Percentiles rank a stretch among this genome's conserved stretches.
Evolutionary conservation across 78 protist species (phyloP).

Genomic region (Creolimax fragrantissima): DNA sequence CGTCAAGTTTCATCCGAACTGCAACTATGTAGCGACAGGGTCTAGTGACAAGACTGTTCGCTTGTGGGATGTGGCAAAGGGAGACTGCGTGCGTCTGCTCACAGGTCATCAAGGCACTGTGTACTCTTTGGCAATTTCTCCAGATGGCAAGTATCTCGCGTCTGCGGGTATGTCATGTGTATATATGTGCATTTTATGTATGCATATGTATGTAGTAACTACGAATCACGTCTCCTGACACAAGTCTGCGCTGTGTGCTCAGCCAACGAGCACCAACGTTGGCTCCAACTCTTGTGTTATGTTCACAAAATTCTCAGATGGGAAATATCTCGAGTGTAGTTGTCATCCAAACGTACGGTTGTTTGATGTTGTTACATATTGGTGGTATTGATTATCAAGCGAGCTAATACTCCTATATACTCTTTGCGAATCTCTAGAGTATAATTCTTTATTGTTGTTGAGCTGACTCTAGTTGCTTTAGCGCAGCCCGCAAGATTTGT

Average conservation of each 20-base stretch:
- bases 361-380: background rate
- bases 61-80: slow-evolving; percentile 44
- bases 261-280: background rate
- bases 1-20: slow-evolving; percentile 84
- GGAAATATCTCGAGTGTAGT: background rate
- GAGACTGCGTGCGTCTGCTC: slow-evolving; percentile 69
- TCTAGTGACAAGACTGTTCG: slow-evolving; percentile 53
- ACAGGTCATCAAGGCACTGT: slow-evolving; percentile 63
- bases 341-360: background rate
- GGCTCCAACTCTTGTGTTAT: background rate
- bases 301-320: background rate
- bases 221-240: background rate
- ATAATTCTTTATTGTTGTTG: too few relatives aligned
- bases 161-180: slow-evolving; percentile 44
- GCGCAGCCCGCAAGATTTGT: too few relatives aligned
- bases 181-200: background rate
- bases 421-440: too few relatives aligned
- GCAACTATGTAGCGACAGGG: slow-evolving; percentile 78
- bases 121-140: slow-evolving; percentile 50
- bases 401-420: too few relatives aligned
- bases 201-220: background rate
- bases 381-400: too few relatives aligned
- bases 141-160: slow-evolving; percentile 55
- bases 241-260: background rate
- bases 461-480: too few relatives aligned